These are phyloP conservation scores for Carpinus fangiana DNA, from an alignment of 306 rosid genomes.

Conservation along the genomic window DNA sequence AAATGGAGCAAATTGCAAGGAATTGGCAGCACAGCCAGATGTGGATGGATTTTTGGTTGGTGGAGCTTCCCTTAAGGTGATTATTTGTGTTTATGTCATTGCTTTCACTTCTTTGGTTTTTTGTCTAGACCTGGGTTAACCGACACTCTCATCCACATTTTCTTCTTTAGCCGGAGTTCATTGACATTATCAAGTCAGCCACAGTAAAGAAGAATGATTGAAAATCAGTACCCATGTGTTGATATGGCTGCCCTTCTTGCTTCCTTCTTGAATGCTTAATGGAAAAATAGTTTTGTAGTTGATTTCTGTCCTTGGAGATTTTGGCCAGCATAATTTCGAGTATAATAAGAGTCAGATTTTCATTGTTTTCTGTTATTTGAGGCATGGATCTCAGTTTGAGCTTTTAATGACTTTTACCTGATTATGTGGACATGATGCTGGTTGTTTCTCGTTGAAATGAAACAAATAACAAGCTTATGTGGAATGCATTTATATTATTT, in stretches of 20 bases:
- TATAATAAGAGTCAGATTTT: slow-evolving; percentile 26
- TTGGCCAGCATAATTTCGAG: background rate
- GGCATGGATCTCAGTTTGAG: background rate
- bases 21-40: slow-evolving; percentile 79
- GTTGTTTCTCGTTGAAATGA: background rate
- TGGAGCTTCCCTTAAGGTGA: slow-evolving; percentile 88
- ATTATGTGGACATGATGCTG: background rate
- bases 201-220: slow-evolving; percentile 60
- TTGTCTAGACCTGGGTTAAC: slow-evolving; percentile 14
- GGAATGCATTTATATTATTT: background rate
- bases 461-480: background rate
- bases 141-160: background rate
- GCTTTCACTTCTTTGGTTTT: slow-evolving; percentile 21
- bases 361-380: background rate
- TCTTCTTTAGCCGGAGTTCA: slow-evolving; percentile 62
- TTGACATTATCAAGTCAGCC: slow-evolving; percentile 82
- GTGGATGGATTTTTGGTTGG: slow-evolving; percentile 96
- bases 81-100: background rate
- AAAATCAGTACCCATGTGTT: slow-evolving; percentile 27
- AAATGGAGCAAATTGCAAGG: slow-evolving; percentile 83
- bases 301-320: slow-evolving; percentile 17
- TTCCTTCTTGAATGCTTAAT: slow-evolving; percentile 28
- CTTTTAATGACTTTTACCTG: background rate
- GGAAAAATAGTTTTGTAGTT: slow-evolving; percentile 3
- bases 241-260: slow-evolving; percentile 17